Base-by-base conservation (phyloP, 176 grass and related monocot genomes). In the Rhynchospora pubera region DNA sequence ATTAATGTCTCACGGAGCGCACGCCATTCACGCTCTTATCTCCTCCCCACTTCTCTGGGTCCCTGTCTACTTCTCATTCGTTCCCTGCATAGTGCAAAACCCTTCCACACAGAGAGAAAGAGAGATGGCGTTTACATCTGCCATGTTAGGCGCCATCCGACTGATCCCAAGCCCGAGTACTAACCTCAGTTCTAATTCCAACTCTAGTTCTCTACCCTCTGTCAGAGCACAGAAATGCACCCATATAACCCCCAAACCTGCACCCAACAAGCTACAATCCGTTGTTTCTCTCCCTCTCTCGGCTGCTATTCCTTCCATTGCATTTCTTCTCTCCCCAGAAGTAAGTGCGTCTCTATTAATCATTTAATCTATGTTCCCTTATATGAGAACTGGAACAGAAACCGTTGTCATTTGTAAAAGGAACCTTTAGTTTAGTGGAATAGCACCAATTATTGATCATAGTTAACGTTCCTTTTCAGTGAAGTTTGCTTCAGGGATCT, bases 221-320 rank as follows among this genome's bases (percentile, higher is more conserved):
- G 57, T 63, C 12, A 81, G n/a, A 47, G 39, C 79, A 22, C 79
- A 81, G 28, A 81, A 81, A 81, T 81, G 79, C 65, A 9, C 79
- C 59, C 59, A 64, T 30, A 28, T 81, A 12, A 24, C 3, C 79
- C 79, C 43, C 71, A 53, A 75, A 52, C 23, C 71, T 3, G 21
- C 28, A 22, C n/a, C 12, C 71, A 12, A 24, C 12, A 47, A 53
- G 71, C 47, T 30, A 26, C 56, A 44, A 1, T 39, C 30, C 12
- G 18, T 65, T 26, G 59, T 63, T 52, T 34, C 79, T 50, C 79
- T 81, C 34, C 65, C 79, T 26, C 4, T 65, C 43, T 81, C 79
- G 6, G 60, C 42, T 51, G 79, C 43, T 26, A 63, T 81, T 81
- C 26, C 79, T 81, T 48, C 79, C 51, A 12, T 81, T 50, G 28